phyloP scores from a whole-genome alignment of 2,329 filamentous ascomycete species.

The Cercospora sp. region DNA sequence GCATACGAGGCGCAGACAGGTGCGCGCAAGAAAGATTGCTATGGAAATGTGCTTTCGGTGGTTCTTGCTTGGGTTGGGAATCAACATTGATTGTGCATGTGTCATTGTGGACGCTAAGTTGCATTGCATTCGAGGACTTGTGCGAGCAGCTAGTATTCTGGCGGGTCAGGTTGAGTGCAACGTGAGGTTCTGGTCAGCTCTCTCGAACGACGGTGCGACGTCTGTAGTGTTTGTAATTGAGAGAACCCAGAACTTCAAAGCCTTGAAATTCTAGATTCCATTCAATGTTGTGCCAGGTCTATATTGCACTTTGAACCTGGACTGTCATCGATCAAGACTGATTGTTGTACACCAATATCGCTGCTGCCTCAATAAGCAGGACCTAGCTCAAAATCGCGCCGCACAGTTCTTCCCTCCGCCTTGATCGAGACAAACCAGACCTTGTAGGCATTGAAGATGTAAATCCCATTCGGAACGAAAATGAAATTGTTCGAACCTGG shows the following conservation, averaged over 20 bases:
- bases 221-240: too few relatives aligned
- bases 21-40: constrained; percentile 23
- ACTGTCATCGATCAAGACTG: neutral
- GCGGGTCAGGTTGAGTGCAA: neutral
- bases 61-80: constrained; percentile 5
- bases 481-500: constrained; percentile 44
- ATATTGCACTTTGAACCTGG: neutral
- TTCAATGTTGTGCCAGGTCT: too few relatives aligned
- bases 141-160: neutral
- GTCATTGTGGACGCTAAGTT: neutral
- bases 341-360: neutral
- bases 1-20: constrained; percentile 17
- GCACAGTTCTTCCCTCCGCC: constrained; percentile 38
- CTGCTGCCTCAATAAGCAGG: neutral
- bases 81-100: neutral
- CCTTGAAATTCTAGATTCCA: too few relatives aligned
- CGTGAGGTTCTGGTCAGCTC: too few relatives aligned
- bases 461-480: constrained; percentile 38
- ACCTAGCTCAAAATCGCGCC: constrained; percentile 29
- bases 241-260: too few relatives aligned
- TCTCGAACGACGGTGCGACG: too few relatives aligned
- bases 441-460: constrained; percentile 38
- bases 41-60: constrained; percentile 23
- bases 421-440: constrained; percentile 38
- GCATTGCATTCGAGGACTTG: neutral